Percentiles rank a stretch among this genome's conserved stretches.
Conservation (phyloP, 352 stramenopile genomes). For the Globisporangium takayamanum region DNA sequence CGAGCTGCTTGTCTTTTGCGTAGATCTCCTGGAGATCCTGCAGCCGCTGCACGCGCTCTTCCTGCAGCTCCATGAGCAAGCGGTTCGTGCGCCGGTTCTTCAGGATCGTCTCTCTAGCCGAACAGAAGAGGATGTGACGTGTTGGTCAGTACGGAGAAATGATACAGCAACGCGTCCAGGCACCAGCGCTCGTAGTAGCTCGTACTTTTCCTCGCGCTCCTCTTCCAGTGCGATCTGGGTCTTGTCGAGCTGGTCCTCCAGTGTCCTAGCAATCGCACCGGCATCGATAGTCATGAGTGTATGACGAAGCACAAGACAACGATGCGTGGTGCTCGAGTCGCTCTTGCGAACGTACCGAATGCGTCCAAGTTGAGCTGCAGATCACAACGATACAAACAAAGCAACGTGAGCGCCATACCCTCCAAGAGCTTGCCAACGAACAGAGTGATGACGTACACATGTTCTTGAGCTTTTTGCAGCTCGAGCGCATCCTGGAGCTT, state of each 20-base stretch:
- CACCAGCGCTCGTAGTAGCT: not conserved
- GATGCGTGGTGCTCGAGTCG: not conserved
- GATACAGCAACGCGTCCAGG: not conserved
- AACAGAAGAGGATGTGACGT: not conserved
- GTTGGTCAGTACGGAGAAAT: not conserved
- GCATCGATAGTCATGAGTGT: too few relatives aligned
- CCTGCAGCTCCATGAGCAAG: slow-evolving; percentile 58
- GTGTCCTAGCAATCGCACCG: slow-evolving; percentile 12
- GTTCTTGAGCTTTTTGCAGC: slow-evolving; percentile 80
- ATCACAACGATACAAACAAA: not conserved
- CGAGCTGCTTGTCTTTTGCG: slow-evolving; percentile 67
- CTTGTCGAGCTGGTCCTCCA: slow-evolving; percentile 69
- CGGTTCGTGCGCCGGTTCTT: slow-evolving; percentile 67
- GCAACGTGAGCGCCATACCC: not conserved
- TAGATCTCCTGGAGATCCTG: slow-evolving; percentile 81
- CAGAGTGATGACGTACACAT: slow-evolving; percentile 33
- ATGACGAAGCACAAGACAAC: not conserved
- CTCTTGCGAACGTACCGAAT: slow-evolving; percentile 29
- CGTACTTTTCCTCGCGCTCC: slow-evolving; percentile 65
- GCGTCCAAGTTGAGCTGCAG: slow-evolving; percentile 49
- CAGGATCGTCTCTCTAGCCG: slow-evolving; percentile 51
- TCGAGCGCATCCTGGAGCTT: slow-evolving; percentile 76
- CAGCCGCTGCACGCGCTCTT: slow-evolving; percentile 71
- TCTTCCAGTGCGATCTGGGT: slow-evolving; percentile 55
- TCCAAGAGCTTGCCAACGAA: not conserved